Base-by-base conservation (phyloP, 148 eudicot genomes). In the Pharnaceum exiguum region DNA sequence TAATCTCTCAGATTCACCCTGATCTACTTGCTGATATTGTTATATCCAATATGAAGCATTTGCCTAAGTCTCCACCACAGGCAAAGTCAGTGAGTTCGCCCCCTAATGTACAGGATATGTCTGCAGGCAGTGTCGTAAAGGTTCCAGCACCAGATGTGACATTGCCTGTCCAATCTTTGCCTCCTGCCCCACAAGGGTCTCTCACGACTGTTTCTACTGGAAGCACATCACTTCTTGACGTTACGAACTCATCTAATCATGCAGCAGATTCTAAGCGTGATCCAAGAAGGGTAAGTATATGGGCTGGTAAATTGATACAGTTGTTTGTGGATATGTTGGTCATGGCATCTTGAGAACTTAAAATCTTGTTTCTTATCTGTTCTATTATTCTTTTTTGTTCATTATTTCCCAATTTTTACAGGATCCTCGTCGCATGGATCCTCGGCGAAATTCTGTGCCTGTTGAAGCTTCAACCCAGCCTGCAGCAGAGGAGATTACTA, bases 371-470 rank as follows among this genome's bases (percentile, higher is more conserved):
- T 47, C 13, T 21, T 58, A 16, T 3, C 33, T 30, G 26, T 59
- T 39, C 39, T 16, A 29, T 26, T n/a, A n/a, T n/a, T n/a, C n/a
- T n/a, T 16, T 56, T 13, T 19, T 48, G 32, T 56, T 35, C 38
- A 50, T 55, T 57, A 32, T 53, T 61, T 51, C n/a, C n/a, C n/a
- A n/a, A n/a, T 69, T 69, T 57, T 25, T 62, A 33, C 75, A 93
- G 99, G 96, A 93, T 73, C 96, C 96, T 15, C 96, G 99, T 11
- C 99, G 99, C 45, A 67, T 81, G 72, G 99, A 88, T 72, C 91
- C 99, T 5, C 76, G 96, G 52, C 82, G 89, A 51, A 60, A 47
- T 46, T 65, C 69, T 5, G 58, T 42, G 46, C 70, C 86, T 44
- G 71, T 68, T 56, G 96, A 73, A 63, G 69, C 72, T 47, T 77